Percentiles rank a stretch among this genome's conserved stretches.
phyloP scores from a whole-genome alignment of 2,329 filamentous ascomycete species.

The Mollisia scopiformis region DNA sequence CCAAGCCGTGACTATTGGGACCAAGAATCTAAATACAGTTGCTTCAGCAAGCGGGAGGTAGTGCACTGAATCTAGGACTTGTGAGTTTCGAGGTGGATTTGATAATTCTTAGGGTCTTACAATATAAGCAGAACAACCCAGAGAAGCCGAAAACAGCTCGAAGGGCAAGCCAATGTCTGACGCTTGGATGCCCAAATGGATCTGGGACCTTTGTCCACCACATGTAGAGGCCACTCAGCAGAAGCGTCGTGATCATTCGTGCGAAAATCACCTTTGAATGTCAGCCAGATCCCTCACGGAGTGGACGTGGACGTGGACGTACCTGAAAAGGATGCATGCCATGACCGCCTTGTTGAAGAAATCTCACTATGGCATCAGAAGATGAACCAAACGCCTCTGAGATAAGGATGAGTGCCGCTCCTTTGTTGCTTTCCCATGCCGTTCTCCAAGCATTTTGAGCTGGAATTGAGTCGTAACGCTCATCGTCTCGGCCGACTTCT shows the following conservation, averaged over 20 bases:
- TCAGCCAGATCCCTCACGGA: background rate
- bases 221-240: slow-evolving; percentile 63
- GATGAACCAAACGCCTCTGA: slow-evolving; percentile 79
- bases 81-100: background rate
- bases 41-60: slow-evolving; percentile 87
- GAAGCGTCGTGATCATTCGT: slow-evolving; percentile 33
- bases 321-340: slow-evolving; percentile 85
- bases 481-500: background rate
- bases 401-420: slow-evolving; percentile 71
- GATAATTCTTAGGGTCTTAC: slow-evolving; percentile 13
- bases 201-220: slow-evolving; percentile 68
- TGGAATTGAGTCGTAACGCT: slow-evolving; percentile 12
- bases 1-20: slow-evolving; percentile 80
- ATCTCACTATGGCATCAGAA: slow-evolving; percentile 82
- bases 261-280: slow-evolving; percentile 41
- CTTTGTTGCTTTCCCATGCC: slow-evolving; percentile 70
- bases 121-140: slow-evolving; percentile 68
- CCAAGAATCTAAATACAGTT: slow-evolving; percentile 86
- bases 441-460: slow-evolving; percentile 16
- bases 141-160: slow-evolving; percentile 74
- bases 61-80: slow-evolving; percentile 44
- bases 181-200: slow-evolving; percentile 68
- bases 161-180: slow-evolving; percentile 68
- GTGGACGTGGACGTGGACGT: slow-evolving; percentile 43
- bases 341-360: slow-evolving; percentile 73